phyloP scores from a whole-genome alignment of 805 yeast genomes.

The Pichia ethanolica region DNA sequence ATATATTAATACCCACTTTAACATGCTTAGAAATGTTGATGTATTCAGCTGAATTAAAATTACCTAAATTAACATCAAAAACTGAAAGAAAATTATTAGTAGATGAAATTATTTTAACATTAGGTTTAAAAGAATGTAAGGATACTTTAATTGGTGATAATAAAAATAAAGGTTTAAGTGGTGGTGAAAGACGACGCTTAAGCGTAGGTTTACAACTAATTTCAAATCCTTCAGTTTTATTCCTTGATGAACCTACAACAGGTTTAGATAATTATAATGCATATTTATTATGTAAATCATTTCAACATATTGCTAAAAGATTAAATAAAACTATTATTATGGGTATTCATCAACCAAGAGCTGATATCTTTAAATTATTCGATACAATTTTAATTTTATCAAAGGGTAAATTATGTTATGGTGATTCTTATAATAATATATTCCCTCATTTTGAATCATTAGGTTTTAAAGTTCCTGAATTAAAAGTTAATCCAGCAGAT shows the following conservation, averaged over 20 bases:
- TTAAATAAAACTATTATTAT: slow-evolving; percentile 63
- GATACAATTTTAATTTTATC: slow-evolving; percentile 64
- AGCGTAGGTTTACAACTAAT: slow-evolving; percentile 74
- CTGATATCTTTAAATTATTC: slow-evolving; percentile 62
- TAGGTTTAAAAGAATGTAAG: slow-evolving; percentile 60
- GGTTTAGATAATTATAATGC: slow-evolving; percentile 81
- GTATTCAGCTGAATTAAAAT: slow-evolving; percentile 64
- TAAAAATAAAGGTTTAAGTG: slow-evolving; percentile 57
- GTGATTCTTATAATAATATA: slow-evolving; percentile 35
- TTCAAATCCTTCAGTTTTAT: slow-evolving; percentile 67
- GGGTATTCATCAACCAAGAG: slow-evolving; percentile 80
- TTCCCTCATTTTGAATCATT: slow-evolving; percentile 42
- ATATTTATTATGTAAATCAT: slow-evolving; percentile 49
- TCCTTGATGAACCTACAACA: slow-evolving; percentile 84
- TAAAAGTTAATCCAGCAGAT: slow-evolving; percentile 54
- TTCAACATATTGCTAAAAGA: slow-evolving; percentile 46
- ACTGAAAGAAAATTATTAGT: slow-evolving; percentile 44
- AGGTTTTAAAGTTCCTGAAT: slow-evolving; percentile 37
- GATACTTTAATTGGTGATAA: slow-evolving; percentile 51
- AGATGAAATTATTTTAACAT: slow-evolving; percentile 49
- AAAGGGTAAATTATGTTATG: slow-evolving; percentile 45
- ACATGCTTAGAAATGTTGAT: slow-evolving; percentile 64
- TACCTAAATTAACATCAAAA: slow-evolving; percentile 40
- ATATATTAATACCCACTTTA: slow-evolving; percentile 60
- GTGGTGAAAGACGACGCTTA: slow-evolving; percentile 76